Base-by-base conservation (phyloP, 169 alveolate species). In the Plasmodium knowlesi region DNA sequence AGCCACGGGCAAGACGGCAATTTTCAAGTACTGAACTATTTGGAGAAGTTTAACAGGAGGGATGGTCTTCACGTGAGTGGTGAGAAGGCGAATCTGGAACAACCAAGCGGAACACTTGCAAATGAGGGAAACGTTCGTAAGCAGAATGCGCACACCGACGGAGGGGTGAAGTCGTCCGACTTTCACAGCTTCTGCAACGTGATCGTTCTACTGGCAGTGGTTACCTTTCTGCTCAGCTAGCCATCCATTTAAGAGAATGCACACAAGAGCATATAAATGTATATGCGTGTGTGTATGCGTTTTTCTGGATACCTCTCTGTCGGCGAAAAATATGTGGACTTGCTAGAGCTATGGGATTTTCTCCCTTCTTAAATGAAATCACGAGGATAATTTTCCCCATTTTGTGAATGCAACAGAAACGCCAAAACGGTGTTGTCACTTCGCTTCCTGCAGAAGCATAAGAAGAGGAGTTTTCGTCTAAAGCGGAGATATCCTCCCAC, bases 1-100 rank as follows among this genome's bases (percentile, higher is more conserved):
- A 67, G 82, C 2, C 83, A 57, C n/a, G 67, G 67, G 9, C 8
- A 6, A 5, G 50, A 67, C 14, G 16, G 32, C 4, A 37, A 43
- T n/a, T 41, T 57, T 67, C 70, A 89, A 39, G 74, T 81, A 14
- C 12, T 80, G 8, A 89, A 89, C 50, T 89, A 89, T 39, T 70
- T 78, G 70, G 84, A 78, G 82, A 28, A 19, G 14, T 43, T 34
- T 41, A 79, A 67, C 32, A 81, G 53, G 53, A 67, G 82, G 5
- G 67, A 89, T 22, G 81, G 39, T 16, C 41, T 41, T 19, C 30
- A 57, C 5, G 72, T 34, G 16, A 5, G 32, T 1, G 22, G 43
- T 34, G 67, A n/a, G 19, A 14, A 22, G 39, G 37, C 76, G n/a
- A 28, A n/a, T 67, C n/a, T 37, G 37, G 41, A 22, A 28, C 30